Base-by-base conservation (phyloP, 805 yeast genomes). In the Yamadazyma insecticola region DNA sequence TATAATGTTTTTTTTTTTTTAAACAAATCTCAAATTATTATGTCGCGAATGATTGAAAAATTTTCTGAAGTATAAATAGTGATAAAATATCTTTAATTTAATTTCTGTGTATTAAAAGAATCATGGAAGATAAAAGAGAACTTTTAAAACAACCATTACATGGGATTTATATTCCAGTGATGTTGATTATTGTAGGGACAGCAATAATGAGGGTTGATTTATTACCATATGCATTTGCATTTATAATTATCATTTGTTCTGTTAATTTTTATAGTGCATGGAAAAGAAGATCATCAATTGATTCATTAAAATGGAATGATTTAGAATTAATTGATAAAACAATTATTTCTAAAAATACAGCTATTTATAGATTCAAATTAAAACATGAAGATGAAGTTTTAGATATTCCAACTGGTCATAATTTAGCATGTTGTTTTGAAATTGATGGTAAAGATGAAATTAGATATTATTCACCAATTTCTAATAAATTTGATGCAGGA, bases 381-480 rank as follows among this genome's bases (percentile, higher is more conserved):
- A 63, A 63, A 36, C 70, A 77, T 33, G 76, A 76, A 4, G 68
- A 72, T 24, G 88, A 81, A 46, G 64, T 72, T 6, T 63, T 84
- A 44, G 65, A 74, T 33, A 68, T 82, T 28, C 88, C 90, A 15
- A 73, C 82, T 24, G 92, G 92, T 20, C 85, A 80, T 49, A 84
- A 81, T 53, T 63, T 84, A 30, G 85, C 82, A 9, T 79, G 81
- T 41, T 64, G 70, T 30, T 58, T 74, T 30, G 47, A 44, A 5
- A 52, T 74, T 21, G 67, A 69, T 30, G 79, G 70, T 22, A 66
- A 70, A 47, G 77, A 74, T 36, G 70, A 65, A 39, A 62, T 75
- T 29, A 73, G 89, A 49, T 80, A 78, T 55, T 84, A 84, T 49
- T 76, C 87, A 3, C 94, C 94, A 22, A 81, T 84, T 30, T 76